Evolutionary conservation across 2,329 filamentous ascomycete species (phyloP).

Genomic region (Penicillium frequentans): DNA sequence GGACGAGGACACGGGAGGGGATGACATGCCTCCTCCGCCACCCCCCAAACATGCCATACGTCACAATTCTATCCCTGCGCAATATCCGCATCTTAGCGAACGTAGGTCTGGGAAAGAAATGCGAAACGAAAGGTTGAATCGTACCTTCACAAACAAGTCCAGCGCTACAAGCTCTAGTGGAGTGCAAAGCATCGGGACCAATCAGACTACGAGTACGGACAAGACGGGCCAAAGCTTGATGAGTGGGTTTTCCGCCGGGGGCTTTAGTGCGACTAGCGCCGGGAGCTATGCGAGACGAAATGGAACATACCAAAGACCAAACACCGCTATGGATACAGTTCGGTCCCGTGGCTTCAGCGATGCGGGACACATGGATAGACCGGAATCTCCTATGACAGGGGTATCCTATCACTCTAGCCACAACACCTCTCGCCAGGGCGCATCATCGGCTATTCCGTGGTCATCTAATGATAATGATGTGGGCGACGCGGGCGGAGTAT

Average conservation of each 20-base stretch:
- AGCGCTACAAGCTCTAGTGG: slow-evolving; percentile 74
- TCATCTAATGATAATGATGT: slow-evolving; percentile 43
- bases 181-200: slow-evolving; percentile 66
- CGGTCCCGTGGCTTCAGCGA: slow-evolving; percentile 41
- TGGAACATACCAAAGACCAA: slow-evolving; percentile 42
- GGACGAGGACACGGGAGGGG: slow-evolving; percentile 53
- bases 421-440: slow-evolving; percentile 55
- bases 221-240: slow-evolving; percentile 83
- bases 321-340: slow-evolving; percentile 43
- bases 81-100: slow-evolving; percentile 37
- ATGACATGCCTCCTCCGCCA: slow-evolving; percentile 58
- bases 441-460: slow-evolving; percentile 67
- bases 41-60: slow-evolving; percentile 57
- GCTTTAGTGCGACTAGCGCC: slow-evolving; percentile 90
- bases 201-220: slow-evolving; percentile 68
- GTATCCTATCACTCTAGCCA: slow-evolving; percentile 93
- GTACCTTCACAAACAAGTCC: slow-evolving; percentile 87
- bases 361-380: slow-evolving; percentile 38
- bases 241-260: slow-evolving; percentile 89
- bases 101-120: slow-evolving; percentile 69
- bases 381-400: slow-evolving; percentile 64
- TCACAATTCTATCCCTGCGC: slow-evolving; percentile 43
- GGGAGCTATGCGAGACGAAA: slow-evolving; percentile 80
- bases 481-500: slow-evolving; percentile 65
- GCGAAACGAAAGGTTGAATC: slow-evolving; percentile 65